phyloP scores from a whole-genome alignment of 805 yeast genomes.

The Hanseniaspora nectarophila region DNA sequence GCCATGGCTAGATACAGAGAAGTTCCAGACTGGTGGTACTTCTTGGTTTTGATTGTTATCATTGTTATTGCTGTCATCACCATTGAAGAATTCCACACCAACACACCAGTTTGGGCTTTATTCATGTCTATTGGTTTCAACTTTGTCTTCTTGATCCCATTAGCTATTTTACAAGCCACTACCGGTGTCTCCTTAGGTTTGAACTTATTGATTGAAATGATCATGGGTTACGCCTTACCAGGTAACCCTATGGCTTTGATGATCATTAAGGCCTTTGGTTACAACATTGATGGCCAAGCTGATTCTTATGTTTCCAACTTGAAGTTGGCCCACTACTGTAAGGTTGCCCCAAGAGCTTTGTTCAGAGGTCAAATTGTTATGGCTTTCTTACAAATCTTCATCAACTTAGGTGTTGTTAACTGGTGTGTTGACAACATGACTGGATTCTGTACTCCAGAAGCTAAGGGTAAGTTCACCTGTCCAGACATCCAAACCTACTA shows the following conservation, averaged over 20 bases:
- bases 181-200: constrained; percentile 46
- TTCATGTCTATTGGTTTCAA: constrained; percentile 43
- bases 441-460: constrained; percentile 32
- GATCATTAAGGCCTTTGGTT: constrained; percentile 43
- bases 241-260: constrained; percentile 44
- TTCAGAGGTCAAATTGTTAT: constrained; percentile 36
- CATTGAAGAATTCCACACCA: constrained; percentile 36
- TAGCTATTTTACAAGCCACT: constrained; percentile 46
- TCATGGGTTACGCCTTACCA: constrained; percentile 51
- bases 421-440: constrained; percentile 33
- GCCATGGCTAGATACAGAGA: constrained; percentile 49
- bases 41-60: constrained; percentile 31
- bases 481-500: constrained; percentile 35
- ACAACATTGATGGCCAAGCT: constrained; percentile 44
- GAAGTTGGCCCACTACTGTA: constrained; percentile 47
- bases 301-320: constrained; percentile 40
- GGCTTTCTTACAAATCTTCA: constrained; percentile 32
- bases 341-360: constrained; percentile 45
- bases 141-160: constrained; percentile 44
- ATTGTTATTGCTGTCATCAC: constrained; percentile 32
- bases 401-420: constrained; percentile 31
- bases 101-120: constrained; percentile 53
- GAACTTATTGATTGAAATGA: constrained; percentile 47
- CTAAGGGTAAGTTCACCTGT: constrained; percentile 36
- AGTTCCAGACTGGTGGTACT: constrained; percentile 57